Evolutionary conservation across 306 rosid genomes (phyloP), one percentile per base, ranked within the genome.

Genomic region (Vigna reflexopilosa): DNA sequence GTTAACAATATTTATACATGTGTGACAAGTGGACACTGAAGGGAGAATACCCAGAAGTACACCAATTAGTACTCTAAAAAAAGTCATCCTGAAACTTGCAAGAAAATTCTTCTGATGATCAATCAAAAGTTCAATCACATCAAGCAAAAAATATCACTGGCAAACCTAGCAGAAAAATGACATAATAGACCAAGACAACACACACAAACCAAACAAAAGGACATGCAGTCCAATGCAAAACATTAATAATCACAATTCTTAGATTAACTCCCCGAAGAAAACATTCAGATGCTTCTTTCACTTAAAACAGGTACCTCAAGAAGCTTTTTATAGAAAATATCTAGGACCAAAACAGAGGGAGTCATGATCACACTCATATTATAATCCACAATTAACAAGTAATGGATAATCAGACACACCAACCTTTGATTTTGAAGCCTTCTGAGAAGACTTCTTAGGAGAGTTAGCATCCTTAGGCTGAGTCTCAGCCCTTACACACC

Each of bases 401-500:
- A 2, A 50, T 24, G 16, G 55, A 45, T 14, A 78, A 36, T 67
- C 67, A 38, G 26, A 45, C 32, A 66, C 80, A 30, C 5, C 44
- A 83, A 83, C 87, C 86, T 83, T 86, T 4, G 78, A 67, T 55
- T 77, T 84, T 12, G 82, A 49, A 67, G 6, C 80, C 14, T 52
- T 73, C 48, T 77, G 83, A 30, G 89, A 20, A 44, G 1, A 13
- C 4, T 47, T 76, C 44, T 77, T 86, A 30, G 34, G 5, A 30
- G 34, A 3, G 34, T 30, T 30, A 4, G 88, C 59, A 3, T 78
- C 80, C 66, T 85, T 87, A 38, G 14, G 49, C 26, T 81, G 84
- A 62, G 80, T 82, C n/a, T 82, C 81, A 0, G 17, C 86, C 72
- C 78, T 85, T 3, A 19, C 32, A 40, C 91, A 83, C 83, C 93